phyloP scores from a whole-genome alignment of 176 grass and related monocot genomes.

The Lolium perenne region DNA sequence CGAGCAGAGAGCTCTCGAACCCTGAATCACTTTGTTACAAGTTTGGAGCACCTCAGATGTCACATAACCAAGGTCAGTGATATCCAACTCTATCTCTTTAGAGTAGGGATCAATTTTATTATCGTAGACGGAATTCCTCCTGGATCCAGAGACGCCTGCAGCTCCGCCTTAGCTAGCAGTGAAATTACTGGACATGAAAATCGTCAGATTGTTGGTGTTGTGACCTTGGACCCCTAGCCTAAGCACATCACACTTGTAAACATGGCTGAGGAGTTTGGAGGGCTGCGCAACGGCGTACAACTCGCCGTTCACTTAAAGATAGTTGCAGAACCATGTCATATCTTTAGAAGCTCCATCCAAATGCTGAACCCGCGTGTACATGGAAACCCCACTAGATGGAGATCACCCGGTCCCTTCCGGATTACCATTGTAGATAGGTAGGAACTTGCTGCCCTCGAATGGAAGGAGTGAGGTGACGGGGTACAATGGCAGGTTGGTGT shows the following conservation, averaged over 20 bases:
- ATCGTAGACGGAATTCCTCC: slow-evolving; percentile 26
- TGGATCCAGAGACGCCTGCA: neutral
- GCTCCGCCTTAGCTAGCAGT: neutral
- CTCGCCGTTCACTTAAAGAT: too few relatives aligned
- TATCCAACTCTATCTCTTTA: neutral
- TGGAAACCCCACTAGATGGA: neutral
- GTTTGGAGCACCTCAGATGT: neutral
- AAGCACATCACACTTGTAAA: slow-evolving; percentile 18
- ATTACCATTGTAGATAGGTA: neutral
- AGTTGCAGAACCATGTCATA: too few relatives aligned
- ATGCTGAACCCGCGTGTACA: too few relatives aligned
- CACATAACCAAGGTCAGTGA: neutral
- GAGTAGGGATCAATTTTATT: neutral
- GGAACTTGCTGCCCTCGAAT: neutral
- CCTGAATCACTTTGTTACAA: neutral
- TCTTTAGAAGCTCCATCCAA: too few relatives aligned
- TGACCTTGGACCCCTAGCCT: neutral
- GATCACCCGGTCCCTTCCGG: neutral
- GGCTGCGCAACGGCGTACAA: neutral
- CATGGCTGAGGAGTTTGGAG: neutral
- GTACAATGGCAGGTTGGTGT: slow-evolving; percentile 3
- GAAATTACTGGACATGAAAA: slow-evolving; percentile 29
- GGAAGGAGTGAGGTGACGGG: neutral
- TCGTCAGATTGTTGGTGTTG: neutral
- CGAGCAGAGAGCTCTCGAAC: neutral